These are phyloP conservation scores for Rhynchospora pubera DNA, from an alignment of 176 grass and related monocot species.

Conservation along the genomic window DNA sequence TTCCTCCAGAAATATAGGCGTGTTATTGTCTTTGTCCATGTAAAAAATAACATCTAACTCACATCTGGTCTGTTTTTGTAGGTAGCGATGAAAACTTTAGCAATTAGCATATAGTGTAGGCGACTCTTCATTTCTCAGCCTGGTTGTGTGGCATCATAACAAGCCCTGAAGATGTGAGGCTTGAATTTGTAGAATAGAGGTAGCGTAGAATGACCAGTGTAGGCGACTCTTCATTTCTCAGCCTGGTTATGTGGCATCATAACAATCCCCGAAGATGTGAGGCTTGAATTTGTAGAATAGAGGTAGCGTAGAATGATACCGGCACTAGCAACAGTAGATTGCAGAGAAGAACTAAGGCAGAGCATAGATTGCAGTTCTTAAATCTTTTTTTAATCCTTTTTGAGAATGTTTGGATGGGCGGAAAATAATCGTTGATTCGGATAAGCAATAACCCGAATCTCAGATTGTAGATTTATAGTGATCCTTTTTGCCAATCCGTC, in stretches of 20 bases:
- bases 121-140: no score
- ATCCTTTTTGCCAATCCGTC: no score
- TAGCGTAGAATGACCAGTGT: neutral
- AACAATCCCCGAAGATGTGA: neutral
- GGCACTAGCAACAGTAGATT: neutral
- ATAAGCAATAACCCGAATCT: no score
- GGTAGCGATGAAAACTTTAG: neutral
- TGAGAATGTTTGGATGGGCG: no score
- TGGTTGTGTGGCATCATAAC: no score
- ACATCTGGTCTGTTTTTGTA: neutral
- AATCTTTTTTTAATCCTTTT: no score
- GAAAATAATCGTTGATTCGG: no score
- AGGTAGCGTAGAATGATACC: neutral
- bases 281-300: neutral
- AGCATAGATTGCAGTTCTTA: neutral
- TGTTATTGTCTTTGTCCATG: neutral
- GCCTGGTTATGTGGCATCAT: neutral
- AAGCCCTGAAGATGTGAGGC: no score
- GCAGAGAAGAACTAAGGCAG: neutral
- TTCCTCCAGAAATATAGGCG: neutral
- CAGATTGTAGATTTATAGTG: no score
- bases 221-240: neutral
- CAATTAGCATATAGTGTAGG: no score
- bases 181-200: no score
- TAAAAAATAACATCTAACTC: no score